Percentiles rank a stretch among this genome's conserved stretches.
phyloP scores from a whole-genome alignment of 345 rosid species.

The Psidium guajava region DNA sequence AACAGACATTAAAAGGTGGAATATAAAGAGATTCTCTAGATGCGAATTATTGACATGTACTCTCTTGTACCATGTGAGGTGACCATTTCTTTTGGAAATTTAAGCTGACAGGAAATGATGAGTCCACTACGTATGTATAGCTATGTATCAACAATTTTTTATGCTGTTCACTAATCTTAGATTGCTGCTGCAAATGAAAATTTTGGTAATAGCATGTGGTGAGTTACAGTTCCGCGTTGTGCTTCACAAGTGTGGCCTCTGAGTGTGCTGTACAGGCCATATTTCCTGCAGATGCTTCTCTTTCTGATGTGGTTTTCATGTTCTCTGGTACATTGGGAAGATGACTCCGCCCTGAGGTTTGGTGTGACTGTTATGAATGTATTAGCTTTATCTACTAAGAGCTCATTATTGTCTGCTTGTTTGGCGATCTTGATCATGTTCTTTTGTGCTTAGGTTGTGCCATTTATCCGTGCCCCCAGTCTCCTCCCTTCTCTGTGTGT shows the following conservation, averaged over 20 bases:
- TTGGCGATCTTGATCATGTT: not conserved
- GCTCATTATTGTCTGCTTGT: not conserved
- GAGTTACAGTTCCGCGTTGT: not conserved
- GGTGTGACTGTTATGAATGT: not conserved
- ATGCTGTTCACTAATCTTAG: not conserved
- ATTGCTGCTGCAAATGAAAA: not conserved
- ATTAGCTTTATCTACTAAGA: not conserved
- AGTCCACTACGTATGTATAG: not conserved
- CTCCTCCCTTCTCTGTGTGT: not conserved
- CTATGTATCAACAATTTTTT: not conserved
- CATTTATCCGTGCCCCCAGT: not conserved
- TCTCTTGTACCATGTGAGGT: not conserved
- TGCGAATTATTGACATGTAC: not conserved
- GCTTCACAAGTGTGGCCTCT: not conserved
- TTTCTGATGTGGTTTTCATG: not conserved
- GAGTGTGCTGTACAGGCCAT: not conserved
- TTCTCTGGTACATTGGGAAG: not conserved
- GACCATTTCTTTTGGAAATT: not conserved
- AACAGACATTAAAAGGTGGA: not conserved
- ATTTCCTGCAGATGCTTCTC: not conserved
- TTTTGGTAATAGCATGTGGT: not conserved
- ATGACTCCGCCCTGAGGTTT: not conserved
- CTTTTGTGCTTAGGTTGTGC: not conserved
- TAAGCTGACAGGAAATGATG: not conserved
- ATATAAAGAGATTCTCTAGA: not conserved